Evolutionary conservation across 352 stramenopile genomes (phyloP).

Genomic region (Albugo laibachii): DNA sequence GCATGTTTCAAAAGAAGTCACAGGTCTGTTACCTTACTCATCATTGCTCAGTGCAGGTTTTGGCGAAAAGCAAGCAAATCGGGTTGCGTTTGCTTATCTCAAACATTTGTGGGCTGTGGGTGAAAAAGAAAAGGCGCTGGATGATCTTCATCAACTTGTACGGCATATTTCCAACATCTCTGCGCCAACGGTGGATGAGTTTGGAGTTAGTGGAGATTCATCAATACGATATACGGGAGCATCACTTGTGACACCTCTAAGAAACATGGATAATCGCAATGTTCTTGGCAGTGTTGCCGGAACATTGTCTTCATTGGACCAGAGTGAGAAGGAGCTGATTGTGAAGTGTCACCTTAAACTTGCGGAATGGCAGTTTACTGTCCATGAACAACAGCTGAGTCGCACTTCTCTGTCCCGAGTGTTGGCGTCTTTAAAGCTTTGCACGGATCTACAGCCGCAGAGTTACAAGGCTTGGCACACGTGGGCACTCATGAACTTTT

Average conservation of each 20-base stretch:
- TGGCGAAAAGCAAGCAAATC: slow-evolving; percentile 78
- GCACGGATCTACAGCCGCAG: slow-evolving; percentile 42
- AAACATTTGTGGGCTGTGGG: slow-evolving; percentile 89
- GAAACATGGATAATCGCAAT: neutral
- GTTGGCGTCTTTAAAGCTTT: slow-evolving; percentile 36
- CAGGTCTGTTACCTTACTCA: neutral
- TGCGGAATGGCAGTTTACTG: slow-evolving; percentile 68
- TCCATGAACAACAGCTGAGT: slow-evolving; percentile 65
- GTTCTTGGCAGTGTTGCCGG: neutral
- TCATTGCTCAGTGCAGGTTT: slow-evolving; percentile 17
- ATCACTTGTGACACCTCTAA: slow-evolving; percentile 4
- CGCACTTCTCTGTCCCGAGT: slow-evolving; percentile 51
- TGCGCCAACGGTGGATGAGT: neutral
- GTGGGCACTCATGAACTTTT: slow-evolving; percentile 95
- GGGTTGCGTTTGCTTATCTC: slow-evolving; percentile 87
- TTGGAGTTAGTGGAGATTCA: slow-evolving; percentile 4
- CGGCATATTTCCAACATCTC: slow-evolving; percentile 38
- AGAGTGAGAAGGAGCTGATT: slow-evolving; percentile 38
- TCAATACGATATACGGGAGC: slow-evolving; percentile 1
- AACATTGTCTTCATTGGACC: slow-evolving; percentile 1
- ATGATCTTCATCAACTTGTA: slow-evolving; percentile 69
- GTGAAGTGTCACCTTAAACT: slow-evolving; percentile 73
- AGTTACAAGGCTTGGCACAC: slow-evolving; percentile 89
- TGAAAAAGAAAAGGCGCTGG: slow-evolving; percentile 75
- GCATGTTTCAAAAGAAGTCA: neutral